phyloP scores from a whole-genome alignment of 2,329 filamentous ascomycete genomes.

The Plenodomus tracheiphilus region DNA sequence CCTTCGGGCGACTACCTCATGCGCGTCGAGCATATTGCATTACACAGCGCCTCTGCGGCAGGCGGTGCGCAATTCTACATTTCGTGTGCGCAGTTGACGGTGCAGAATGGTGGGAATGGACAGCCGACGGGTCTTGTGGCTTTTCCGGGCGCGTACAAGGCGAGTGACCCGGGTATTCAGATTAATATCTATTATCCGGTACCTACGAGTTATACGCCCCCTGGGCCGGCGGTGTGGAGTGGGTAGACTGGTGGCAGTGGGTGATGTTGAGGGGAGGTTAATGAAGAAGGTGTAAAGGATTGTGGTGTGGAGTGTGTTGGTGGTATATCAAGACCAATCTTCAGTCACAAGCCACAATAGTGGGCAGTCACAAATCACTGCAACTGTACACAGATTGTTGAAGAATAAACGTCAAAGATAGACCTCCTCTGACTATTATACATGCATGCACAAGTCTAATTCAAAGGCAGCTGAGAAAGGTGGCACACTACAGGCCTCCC shows the following conservation, averaged over 20 bases:
- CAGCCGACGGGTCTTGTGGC: slow-evolving; percentile 40
- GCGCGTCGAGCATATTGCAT: slow-evolving; percentile 52
- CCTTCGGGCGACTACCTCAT: slow-evolving; percentile 53
- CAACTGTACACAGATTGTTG: background rate
- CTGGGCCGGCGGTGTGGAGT: slow-evolving; percentile 23
- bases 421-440: slow-evolving; percentile 28
- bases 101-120: slow-evolving; percentile 43
- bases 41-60: slow-evolving; percentile 43
- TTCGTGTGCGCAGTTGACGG: slow-evolving; percentile 50
- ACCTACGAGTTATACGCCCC: slow-evolving; percentile 22
- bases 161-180: slow-evolving; percentile 27
- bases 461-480: slow-evolving; percentile 28
- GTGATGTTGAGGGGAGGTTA: too few relatives aligned
- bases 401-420: slow-evolving; percentile 9
- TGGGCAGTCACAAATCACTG: background rate
- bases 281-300: too few relatives aligned
- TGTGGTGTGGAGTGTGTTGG: background rate
- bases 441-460: slow-evolving; percentile 27
- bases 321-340: too few relatives aligned
- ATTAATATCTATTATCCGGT: slow-evolving; percentile 35
- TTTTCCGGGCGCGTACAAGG: slow-evolving; percentile 46
- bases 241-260: slow-evolving; percentile 13
- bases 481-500: slow-evolving; percentile 28
- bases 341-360: too few relatives aligned
- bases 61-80: slow-evolving; percentile 50